Base-by-base conservation (phyloP, 768 basidiomycete species). In the Calocybe cyanea region DNA sequence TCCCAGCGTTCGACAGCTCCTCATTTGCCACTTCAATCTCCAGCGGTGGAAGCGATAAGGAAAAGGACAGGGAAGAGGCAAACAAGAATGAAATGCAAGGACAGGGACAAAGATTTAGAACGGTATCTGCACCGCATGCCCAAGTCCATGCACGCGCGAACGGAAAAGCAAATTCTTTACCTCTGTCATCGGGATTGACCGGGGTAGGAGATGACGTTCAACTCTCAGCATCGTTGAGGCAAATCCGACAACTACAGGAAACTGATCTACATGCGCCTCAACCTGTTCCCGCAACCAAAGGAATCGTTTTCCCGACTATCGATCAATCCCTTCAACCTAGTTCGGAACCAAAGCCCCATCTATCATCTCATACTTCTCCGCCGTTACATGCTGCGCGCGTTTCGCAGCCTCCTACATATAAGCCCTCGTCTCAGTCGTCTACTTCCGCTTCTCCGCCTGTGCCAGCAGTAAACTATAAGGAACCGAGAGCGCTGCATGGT, bases 401-500 rank as follows among this genome's bases (percentile, higher is more conserved):
- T 2, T 19, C 42, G 3, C 35, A 21, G 14, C 23, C 35, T 1
- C 25, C 25, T 3, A 4, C 36, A 8, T 18, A 36, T 9, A 25
- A 30, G 17, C 19, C 23, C 4, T 17, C 2, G 1, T 17, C 5
- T 14, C 20, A 39, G 21, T 38, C 21, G 7, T 33, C 33, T 17
- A 42, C 21, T 13, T 40, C 34, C 10, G 31, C 18, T 17, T 17
- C 30, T 11, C 50, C 28, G 15, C 45, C 50, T 57, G 25, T 59
- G 17, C 70, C 61, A 36, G 55, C 55, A 11, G 65, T 78, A 54
- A 78, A 85, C 51, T 85, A 81, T 58, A 77, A 78, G 54, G 67
- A 74, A 41, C 87, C 88, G 14, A 70, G 87, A 28, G 65, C 66
- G 46, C 65, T 88, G 45, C 81, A 87, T 56, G 63, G 58, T 33